Evolutionary conservation across 257 asterid species (phyloP), one percentile per base, ranked within the genome.

Genomic region (Solanum sparsipilum): DNA sequence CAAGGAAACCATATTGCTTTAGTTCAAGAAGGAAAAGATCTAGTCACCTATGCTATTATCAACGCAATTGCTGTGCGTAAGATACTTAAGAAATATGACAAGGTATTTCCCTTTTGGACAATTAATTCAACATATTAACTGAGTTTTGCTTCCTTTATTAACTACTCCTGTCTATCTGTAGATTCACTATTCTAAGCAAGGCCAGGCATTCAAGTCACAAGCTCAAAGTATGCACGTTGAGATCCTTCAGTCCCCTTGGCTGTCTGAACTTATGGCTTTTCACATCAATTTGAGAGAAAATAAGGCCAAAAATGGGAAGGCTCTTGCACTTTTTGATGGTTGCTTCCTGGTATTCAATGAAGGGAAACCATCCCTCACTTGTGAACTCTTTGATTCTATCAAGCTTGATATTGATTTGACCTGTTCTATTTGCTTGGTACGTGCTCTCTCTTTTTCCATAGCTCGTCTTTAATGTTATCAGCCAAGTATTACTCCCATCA

Each of bases 171-270:
- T 74, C 58, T 18, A 27, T 46, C 36, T 91, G 86, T 84, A 95
- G 98, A 84, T 97, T 90, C 98, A 97, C 91, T 95, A 93, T 90
- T 97, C 98, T 11, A 97, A 93, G 90, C 99, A 97, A 91, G 99
- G 99, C 46, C 99, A 94, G 87, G 98, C 96, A 56, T 96, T 97
- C 92, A 97, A 95, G 92, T 93, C 98, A 9, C 95, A 93, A 86
- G 98, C 95, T 31, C 98, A 93, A 29, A 93, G 91, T 25, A 95
- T 91, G 96, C 94, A 92, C 90, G 89, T 96, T 25, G 99, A 97
- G 96, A 92, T 97, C 89, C 99, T 97, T 29, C 99, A 97, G 60
- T 97, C 99, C 5, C 99, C 99, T 5, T 97, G 99, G 99, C 94
- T 97, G 5, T 92, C 96, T 88, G 98, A 97, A 86, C 98, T 95